Evolutionary conservation across 1,284 basidiomycete species (phyloP), one percentile per base, ranked within the genome.

Genomic region (Lentinus polychrous): DNA sequence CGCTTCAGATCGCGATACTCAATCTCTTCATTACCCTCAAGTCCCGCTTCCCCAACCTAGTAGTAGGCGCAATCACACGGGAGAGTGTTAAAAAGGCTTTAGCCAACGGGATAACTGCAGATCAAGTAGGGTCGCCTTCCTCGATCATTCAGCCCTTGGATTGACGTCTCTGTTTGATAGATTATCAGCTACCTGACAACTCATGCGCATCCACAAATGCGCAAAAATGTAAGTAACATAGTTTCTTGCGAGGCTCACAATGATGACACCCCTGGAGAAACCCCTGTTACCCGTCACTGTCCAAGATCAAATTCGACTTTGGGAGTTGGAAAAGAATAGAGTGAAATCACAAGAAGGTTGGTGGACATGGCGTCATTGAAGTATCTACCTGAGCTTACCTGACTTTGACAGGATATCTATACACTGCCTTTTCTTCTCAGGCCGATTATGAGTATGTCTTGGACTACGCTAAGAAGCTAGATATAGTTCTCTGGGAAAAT

Each of bases 171-270:
- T 27, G 27, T 27, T 27, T 14, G 8, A 17, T 55, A 95, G 91
- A 96, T 99, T 63, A 95, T 99, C 63, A 87, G 87, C 60, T 99
- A 99, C 65, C 76, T 99, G 39, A 81, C 86, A 18, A 88, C 89
- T 43, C 94, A 99, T 68, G 95, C 95, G 1, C 96, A 99, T 66
- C 89, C 93, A 31, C 95, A 99, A 68, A 99, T 99, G 95, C 83
- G 89, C 61, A 91, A 87, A 67, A 92, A 94, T 66, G 91, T 90
- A 60, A 64, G 78, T 67, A 10, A 4, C 12, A 36, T 20, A 4
- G 20, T 27, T 15, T 49, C 42, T 42, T 37, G 41, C 10, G 8
- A 14, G 8, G 23, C 20, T 6, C 23, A 42, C 17, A n/a, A 7
- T 20, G 5, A 7, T 44, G 22, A 41, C 48, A 40, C 12, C 27